Percentiles rank a stretch among this genome's conserved stretches.
Conservation (phyloP, 2,329 filamentous ascomycete genomes). For the Trichoderma koningii region DNA sequence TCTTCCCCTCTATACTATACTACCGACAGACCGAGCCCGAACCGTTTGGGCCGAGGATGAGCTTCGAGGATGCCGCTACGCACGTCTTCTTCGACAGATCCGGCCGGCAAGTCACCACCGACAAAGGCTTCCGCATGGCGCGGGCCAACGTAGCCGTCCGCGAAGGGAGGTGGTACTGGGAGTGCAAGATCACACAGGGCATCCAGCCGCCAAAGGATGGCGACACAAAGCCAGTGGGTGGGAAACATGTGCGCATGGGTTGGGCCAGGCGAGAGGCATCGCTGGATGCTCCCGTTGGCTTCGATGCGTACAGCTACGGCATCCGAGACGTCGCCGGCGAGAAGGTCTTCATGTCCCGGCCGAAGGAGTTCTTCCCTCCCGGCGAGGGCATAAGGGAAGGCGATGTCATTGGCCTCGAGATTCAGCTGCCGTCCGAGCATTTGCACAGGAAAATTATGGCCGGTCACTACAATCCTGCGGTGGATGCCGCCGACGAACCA, state of each 20-base stretch:
- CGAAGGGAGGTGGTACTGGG: conserved; percentile 91
- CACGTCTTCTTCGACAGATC: conserved; percentile 80
- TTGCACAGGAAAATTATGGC: conserved; percentile 87
- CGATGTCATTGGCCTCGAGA: conserved; percentile 92
- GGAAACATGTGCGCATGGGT: conserved; percentile 76
- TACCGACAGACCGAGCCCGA: conserved; percentile 86
- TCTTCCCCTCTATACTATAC: conserved; percentile 82
- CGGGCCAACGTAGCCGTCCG: conserved; percentile 87
- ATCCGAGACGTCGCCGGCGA: conserved; percentile 88
- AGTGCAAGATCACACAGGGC: conserved; percentile 84
- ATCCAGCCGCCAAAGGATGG: conserved; percentile 50
- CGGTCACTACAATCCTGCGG: conserved; percentile 82
- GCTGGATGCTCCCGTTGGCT: conserved; percentile 80
- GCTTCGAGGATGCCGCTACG: conserved; percentile 86
- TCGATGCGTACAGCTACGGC: conserved; percentile 91
- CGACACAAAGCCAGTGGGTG: conserved; percentile 50
- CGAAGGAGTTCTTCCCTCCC: conserved; percentile 82
- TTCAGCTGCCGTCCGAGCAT: conserved; percentile 80
- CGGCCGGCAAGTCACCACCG: conserved; percentile 78
- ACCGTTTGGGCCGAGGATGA: conserved; percentile 82
- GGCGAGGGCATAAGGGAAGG: conserved; percentile 82
- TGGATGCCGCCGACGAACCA: conserved; percentile 67
- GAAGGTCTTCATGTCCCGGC: conserved; percentile 88
- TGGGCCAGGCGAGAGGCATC: conserved; percentile 82
- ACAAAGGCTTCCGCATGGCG: conserved; percentile 90